Percentiles rank a stretch among this genome's conserved stretches.
Evolutionary conservation across 768 basidiomycete genomes (phyloP).

Genomic region (Leccinum uliginosum): DNA sequence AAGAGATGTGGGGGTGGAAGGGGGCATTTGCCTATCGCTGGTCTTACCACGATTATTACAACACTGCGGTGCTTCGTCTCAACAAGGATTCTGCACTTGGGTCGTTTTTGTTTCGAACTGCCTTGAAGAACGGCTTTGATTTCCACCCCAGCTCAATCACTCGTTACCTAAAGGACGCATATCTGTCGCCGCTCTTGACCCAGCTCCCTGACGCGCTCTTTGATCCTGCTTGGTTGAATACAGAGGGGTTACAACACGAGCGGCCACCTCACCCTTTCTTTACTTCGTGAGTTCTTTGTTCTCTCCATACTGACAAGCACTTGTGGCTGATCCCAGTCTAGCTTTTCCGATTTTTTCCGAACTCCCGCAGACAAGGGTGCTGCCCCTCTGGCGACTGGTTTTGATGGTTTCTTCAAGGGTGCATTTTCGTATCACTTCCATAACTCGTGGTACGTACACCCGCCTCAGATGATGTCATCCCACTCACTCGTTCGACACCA

Average conservation of each 20-base stretch:
- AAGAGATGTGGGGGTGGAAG: constrained; percentile 93
- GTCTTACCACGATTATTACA: constrained; percentile 89
- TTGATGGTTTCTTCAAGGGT: constrained; percentile 90
- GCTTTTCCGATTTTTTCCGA: constrained; percentile 81
- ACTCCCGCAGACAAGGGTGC: constrained; percentile 66
- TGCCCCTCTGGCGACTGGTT: constrained; percentile 78
- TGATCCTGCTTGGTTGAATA: constrained; percentile 92
- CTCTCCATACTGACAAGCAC: background rate
- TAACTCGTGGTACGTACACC: constrained; percentile 67
- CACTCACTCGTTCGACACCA: constrained; percentile 27
- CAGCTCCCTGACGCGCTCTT: constrained; percentile 89
- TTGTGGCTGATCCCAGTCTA: constrained; percentile 25
- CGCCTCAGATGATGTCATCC: background rate
- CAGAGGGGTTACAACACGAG: constrained; percentile 84
- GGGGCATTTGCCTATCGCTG: constrained; percentile 95
- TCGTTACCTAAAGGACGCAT: constrained; percentile 78
- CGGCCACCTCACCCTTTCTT: constrained; percentile 93
- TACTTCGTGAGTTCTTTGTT: constrained; percentile 52
- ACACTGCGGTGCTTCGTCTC: constrained; percentile 88
- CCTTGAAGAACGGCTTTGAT: constrained; percentile 85
- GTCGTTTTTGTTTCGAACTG: constrained; percentile 87
- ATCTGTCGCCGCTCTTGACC: constrained; percentile 69
- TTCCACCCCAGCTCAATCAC: constrained; percentile 95
- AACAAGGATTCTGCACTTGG: constrained; percentile 87
- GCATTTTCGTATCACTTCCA: constrained; percentile 95